Conservation (phyloP, 2,329 filamentous ascomycete genomes). For the Alternaria sp. region DNA sequence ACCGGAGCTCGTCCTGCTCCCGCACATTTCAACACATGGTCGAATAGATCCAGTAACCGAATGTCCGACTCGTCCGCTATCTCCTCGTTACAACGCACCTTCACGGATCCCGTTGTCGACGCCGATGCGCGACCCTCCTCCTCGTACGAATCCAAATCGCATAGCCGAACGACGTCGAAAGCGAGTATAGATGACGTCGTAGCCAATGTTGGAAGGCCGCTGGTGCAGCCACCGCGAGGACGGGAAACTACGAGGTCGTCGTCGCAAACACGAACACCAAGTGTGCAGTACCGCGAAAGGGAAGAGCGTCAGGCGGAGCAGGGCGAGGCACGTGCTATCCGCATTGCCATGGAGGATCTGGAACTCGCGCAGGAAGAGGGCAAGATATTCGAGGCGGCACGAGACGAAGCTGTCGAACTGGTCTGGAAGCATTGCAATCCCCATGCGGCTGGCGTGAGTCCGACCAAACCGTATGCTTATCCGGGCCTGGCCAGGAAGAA, state of each 20-base stretch:
- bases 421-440: slow-evolving; percentile 81
- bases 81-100: slow-evolving; percentile 37
- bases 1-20: slow-evolving; percentile 75
- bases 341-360: slow-evolving; percentile 78
- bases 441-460: slow-evolving; percentile 68
- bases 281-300: slow-evolving; percentile 73
- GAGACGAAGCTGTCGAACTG: slow-evolving; percentile 79
- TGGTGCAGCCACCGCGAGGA: slow-evolving; percentile 50
- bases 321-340: slow-evolving; percentile 75
- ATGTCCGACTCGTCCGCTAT: slow-evolving; percentile 37
- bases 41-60: slow-evolving; percentile 37
- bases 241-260: slow-evolving; percentile 54
- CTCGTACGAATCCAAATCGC: slow-evolving; percentile 37
- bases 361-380: slow-evolving; percentile 68
- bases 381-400: slow-evolving; percentile 73
- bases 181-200: slow-evolving; percentile 42
- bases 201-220: slow-evolving; percentile 38
- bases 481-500: slow-evolving; percentile 70
- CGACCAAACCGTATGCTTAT: slow-evolving; percentile 62
- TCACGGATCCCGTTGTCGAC: slow-evolving; percentile 35
- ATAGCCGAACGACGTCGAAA: slow-evolving; percentile 41
- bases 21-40: slow-evolving; percentile 55
- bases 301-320: slow-evolving; percentile 83
- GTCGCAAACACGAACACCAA: slow-evolving; percentile 63
- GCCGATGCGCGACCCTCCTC: slow-evolving; percentile 31